Base-by-base conservation (phyloP, 2,329 filamentous ascomycete species). In the Fusarium sp. region DNA sequence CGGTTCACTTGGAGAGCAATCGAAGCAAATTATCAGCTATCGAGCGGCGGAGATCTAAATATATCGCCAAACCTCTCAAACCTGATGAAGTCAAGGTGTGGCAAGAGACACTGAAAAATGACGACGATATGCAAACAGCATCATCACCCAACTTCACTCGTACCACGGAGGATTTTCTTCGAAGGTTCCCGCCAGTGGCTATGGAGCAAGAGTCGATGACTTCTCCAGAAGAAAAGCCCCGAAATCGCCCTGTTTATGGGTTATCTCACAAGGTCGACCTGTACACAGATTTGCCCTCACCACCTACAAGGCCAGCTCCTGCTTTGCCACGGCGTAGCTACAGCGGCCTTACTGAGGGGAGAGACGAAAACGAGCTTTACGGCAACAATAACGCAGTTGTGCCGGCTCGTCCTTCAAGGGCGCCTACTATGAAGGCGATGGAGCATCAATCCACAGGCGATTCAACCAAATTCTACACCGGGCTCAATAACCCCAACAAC, bases 101-200 rank as follows among this genome's bases (percentile, higher is more conserved):
- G 93, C 88, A 95, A 76, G 91, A 94, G 70, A 90, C 89, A 64
- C 88, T 96, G 6, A 88, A 90, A 66, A 88, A 88, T 44, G 92
- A 95, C 70, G 85, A 95, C 70, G 85, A 84, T 38, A 82, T 84
- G 48, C 83, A 85, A 32, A 83, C 79, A 6, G 84, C 85, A 27
- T 85, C 87, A 42, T 83, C 85, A 10, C 82, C 80, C 52, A 79
- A 71, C 76, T 91, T 92, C 75, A 87, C 92, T 45, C 90, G 91
- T 62, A 91, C 90, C 8, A 93, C 91, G 15, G 93, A 96, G 70
- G 95, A 97, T 37, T 98, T 98, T 75, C 82, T 97, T 53, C 90
- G 93, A 11, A 88, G 93, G 23, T 97, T 91, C 77, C 94, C 95
- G 0, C 90, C 94, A 11, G 85, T 93, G 20, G 86, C 90, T 8